These are phyloP conservation scores for Strigomonas culicis DNA, from an alignment of 208 protist genomes.

Conservation along the genomic window DNA sequence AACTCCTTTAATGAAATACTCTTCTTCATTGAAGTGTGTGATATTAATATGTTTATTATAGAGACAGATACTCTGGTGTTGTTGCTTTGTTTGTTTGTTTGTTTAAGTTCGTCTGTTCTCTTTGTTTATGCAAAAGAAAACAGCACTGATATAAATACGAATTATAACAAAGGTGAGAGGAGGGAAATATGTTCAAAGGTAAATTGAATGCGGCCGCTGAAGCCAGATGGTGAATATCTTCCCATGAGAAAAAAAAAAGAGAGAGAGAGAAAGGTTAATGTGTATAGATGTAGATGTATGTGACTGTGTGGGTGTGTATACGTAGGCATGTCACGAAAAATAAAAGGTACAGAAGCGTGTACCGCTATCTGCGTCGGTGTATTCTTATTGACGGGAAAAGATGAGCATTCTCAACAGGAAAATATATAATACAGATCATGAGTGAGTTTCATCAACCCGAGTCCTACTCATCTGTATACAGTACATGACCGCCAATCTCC, in stretches of 20 bases:
- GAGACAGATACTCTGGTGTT: background rate
- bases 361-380: too few relatives aligned
- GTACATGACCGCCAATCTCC: slow-evolving; percentile 54
- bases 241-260: background rate
- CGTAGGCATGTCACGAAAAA: background rate
- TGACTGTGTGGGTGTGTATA: slow-evolving; percentile 17
- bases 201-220: background rate
- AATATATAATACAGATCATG: too few relatives aligned
- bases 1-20: slow-evolving; percentile 89
- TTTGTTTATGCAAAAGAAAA: too few relatives aligned
- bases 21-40: slow-evolving; percentile 61
- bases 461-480: slow-evolving; percentile 40
- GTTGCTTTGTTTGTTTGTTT: background rate
- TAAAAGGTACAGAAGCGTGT: background rate
- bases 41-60: background rate
- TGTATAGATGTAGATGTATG: slow-evolving; percentile 9
- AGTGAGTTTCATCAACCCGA: too few relatives aligned
- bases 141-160: background rate
- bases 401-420: too few relatives aligned
- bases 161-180: background rate
- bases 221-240: background rate
- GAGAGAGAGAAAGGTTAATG: background rate
- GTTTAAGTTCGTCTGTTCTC: background rate
- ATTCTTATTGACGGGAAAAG: too few relatives aligned
- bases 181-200: background rate